Evolutionary conservation across 164 flowering plant genomes (phyloP), one percentile per base, ranked within the genome.

Genomic region (Akebia trifoliata): DNA sequence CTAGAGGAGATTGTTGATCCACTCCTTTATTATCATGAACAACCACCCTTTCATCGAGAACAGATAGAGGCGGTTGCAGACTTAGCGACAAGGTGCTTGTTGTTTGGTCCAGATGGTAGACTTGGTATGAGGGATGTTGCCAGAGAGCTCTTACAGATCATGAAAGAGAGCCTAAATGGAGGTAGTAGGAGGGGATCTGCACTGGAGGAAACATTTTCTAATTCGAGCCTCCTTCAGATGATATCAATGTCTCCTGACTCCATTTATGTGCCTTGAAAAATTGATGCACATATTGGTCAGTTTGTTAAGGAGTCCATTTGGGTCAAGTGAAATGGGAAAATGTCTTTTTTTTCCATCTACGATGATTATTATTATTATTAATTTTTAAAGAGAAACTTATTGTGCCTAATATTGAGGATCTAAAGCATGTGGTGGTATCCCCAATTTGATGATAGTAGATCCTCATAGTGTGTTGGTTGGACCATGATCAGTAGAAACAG

Each of bases 181-280:
- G 56, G 71, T 21, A 70, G 75, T 29, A 69, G 61, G 57, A 77
- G 76, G 20, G 73, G 81, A 8, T 69, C 69, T 50, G 79, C 68
- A 49, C 57, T 81, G 32, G 86, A 89, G 55, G 96, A 86, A 63
- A 89, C 94, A 10, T 86, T 89, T 49, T 88, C 93, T 1, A 84
- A 85, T 55, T 86, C 90, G 4, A 82, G 96, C 60, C 84, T 88
- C 21, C 83, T 88, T 49, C 96, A 89, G 67, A 89, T 89, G 96
- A 80, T 89, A 30, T 89, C 96, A 0, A 70, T 80, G 84, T 89
- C 96, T 18, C 96, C 96, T 9, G 96, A 88, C 54, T 83, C 91
- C 6, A 49, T 50, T 59, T 49, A 48, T 28, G 53, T 39, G 25
- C 47, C 21, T 36, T 49, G 25, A 59, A 17, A 49, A 15, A 20